Evolutionary conservation across 78 protist genomes (phyloP).

Genomic region (Fonticula alba): DNA sequence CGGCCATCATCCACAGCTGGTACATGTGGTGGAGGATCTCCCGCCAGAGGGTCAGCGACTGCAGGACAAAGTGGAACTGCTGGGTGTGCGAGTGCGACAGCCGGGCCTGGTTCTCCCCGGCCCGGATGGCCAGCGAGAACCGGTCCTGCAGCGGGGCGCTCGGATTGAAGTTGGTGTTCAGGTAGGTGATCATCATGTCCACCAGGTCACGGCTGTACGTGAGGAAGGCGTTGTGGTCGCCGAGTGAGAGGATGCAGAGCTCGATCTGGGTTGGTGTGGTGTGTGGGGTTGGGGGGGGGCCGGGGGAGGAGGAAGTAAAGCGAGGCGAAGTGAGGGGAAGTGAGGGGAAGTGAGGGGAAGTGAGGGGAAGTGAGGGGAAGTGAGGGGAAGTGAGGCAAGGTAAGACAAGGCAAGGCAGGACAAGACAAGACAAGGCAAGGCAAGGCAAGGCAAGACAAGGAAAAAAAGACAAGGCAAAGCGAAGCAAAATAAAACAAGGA

Average conservation of each 20-base stretch:
- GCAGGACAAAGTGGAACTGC: conserved; percentile 60
- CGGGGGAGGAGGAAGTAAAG: too few species aligned
- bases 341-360: neutral
- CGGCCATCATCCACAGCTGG: conserved; percentile 66
- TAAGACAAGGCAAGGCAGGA: neutral
- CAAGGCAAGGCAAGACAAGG: too few species aligned
- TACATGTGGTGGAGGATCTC: conserved; percentile 73
- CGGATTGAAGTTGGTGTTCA: conserved; percentile 34
- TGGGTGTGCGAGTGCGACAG: conserved; percentile 52
- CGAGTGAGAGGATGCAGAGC: conserved; percentile 38
- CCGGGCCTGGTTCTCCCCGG: conserved; percentile 51
- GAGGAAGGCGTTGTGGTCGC: conserved; percentile 49
- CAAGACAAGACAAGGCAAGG: too few species aligned
- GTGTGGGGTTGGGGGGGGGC: too few species aligned
- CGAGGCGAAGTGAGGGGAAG: neutral
- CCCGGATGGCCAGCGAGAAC: conserved; percentile 9
- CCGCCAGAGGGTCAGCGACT: conserved; percentile 78
- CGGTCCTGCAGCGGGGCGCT: neutral
- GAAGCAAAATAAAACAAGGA: too few species aligned
- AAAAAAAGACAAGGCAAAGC: too few species aligned
- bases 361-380: neutral
- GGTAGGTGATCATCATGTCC: conserved; percentile 17
- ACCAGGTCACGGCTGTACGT: conserved; percentile 26
- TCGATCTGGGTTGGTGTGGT: conserved; percentile 29
- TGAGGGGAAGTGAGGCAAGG: neutral